Conservation (phyloP, 2,329 filamentous ascomycete genomes). For the Epichloe elymi region DNA sequence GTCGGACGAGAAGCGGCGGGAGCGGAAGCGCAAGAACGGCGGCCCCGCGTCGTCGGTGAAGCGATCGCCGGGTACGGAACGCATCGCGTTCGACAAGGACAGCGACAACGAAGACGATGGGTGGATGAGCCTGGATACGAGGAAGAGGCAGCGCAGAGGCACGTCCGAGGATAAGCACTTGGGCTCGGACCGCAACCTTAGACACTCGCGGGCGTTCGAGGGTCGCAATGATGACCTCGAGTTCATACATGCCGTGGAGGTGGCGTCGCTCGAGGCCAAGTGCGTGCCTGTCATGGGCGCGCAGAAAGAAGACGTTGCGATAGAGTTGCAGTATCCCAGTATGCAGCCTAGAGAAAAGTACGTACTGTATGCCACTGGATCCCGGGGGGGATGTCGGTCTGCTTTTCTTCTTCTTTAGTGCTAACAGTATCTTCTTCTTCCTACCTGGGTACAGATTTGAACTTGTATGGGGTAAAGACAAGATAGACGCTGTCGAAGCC, state of each 20-base stretch:
- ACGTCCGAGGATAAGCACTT: constrained; percentile 26
- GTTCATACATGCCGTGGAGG: constrained; percentile 46
- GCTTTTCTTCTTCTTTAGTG: neutral
- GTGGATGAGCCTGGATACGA: constrained; percentile 34
- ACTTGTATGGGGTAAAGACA: constrained; percentile 65
- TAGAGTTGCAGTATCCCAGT: constrained; percentile 78
- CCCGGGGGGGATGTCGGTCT: too few species aligned
- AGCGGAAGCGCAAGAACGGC: constrained; percentile 36
- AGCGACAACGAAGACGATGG: constrained; percentile 39
- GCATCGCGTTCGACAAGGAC: constrained; percentile 36
- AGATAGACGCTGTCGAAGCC: constrained; percentile 63
- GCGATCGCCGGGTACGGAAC: constrained; percentile 33
- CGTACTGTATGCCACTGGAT: constrained; percentile 6
- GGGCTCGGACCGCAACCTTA: constrained; percentile 34
- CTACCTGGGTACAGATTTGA: constrained; percentile 28
- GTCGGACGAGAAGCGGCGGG: constrained; percentile 22
- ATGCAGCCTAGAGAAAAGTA: constrained; percentile 54
- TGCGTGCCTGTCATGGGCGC: constrained; percentile 38
- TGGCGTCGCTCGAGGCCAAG: constrained; percentile 37
- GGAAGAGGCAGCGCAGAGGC: constrained; percentile 34
- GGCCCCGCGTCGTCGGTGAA: constrained; percentile 14
- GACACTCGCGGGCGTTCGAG: constrained; percentile 32
- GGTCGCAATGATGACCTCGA: constrained; percentile 26
- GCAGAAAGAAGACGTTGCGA: constrained; percentile 38
- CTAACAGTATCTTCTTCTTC: neutral